phyloP scores from a whole-genome alignment of 139 green algal genomes.

The Chlamydomonas asymmetrica region DNA sequence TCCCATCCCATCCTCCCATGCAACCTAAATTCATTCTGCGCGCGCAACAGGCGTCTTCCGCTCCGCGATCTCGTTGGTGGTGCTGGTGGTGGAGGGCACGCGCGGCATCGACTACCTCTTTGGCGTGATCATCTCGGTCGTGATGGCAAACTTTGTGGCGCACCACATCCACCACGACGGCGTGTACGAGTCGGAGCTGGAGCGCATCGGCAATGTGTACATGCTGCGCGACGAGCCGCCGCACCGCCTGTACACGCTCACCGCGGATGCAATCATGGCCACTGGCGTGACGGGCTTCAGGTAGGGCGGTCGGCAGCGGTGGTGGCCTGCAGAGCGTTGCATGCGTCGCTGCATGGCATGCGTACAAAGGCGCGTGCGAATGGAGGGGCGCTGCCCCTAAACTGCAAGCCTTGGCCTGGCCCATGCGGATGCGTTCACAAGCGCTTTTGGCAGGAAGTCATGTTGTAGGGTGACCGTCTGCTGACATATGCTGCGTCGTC shows the following conservation, averaged over 20 bases:
- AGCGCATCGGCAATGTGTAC: constrained; percentile 75
- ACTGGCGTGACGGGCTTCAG: constrained; percentile 63
- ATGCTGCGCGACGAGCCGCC: constrained; percentile 80
- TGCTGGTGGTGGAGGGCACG: constrained; percentile 88
- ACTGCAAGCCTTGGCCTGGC: too few species aligned
- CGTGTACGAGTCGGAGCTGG: constrained; percentile 90
- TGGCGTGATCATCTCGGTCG: constrained; percentile 82
- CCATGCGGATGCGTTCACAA: too few species aligned
- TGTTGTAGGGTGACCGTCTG: too few species aligned
- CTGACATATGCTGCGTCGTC: too few species aligned
- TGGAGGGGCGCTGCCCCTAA: too few species aligned
- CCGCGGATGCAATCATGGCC: constrained; percentile 69
- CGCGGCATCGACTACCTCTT: constrained; percentile 81
- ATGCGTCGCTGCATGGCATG: constrained; percentile 13
- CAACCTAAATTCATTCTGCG: too few species aligned
- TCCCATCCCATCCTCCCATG: too few species aligned
- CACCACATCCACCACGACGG: constrained; percentile 76
- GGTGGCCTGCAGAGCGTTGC: neutral
- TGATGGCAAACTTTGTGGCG: constrained; percentile 84
- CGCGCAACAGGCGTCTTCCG: constrained; percentile 90
- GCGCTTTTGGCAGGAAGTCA: too few species aligned
- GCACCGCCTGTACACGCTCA: constrained; percentile 61
- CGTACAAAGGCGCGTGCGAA: too few species aligned
- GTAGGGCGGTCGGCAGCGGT: neutral
- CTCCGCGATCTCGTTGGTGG: constrained; percentile 85